Conservation (phyloP, 768 basidiomycete species). For the Amanita exitialis region DNA sequence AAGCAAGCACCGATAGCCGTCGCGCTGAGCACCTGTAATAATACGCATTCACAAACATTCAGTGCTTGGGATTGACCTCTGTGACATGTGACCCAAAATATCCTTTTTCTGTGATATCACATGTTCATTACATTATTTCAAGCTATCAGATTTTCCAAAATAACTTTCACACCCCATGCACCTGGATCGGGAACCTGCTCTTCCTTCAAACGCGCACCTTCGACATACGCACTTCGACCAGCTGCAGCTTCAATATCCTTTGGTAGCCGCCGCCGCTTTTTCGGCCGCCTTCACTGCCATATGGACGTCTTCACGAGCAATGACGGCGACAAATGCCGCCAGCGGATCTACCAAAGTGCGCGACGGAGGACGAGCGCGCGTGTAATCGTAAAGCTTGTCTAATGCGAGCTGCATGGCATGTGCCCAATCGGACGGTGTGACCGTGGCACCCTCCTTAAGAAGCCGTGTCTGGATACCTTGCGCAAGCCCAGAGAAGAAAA, state of each 20-base stretch:
- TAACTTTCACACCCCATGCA: slow-evolving; percentile 80
- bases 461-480: slow-evolving; percentile 47
- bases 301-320: slow-evolving; percentile 23
- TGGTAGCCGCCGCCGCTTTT: slow-evolving; percentile 66
- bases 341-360: slow-evolving; percentile 93
- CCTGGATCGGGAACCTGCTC: slow-evolving; percentile 76
- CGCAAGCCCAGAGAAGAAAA: slow-evolving; percentile 84
- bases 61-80: too few relatives aligned
- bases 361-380: slow-evolving; percentile 80
- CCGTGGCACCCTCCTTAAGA: slow-evolving; percentile 18
- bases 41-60: too few relatives aligned
- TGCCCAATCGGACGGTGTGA: slow-evolving; percentile 51
- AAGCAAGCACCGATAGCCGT: too few relatives aligned
- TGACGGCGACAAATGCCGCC: slow-evolving; percentile 57
- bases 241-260: slow-evolving; percentile 73
- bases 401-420: slow-evolving; percentile 48
- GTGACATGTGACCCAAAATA: too few relatives aligned
- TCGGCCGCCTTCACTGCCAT: slow-evolving; percentile 50
- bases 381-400: slow-evolving; percentile 66
- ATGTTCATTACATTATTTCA: slow-evolving; percentile 2
- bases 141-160: slow-evolving; percentile 44
- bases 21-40: too few relatives aligned
- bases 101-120: too few relatives aligned
- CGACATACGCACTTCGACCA: slow-evolving; percentile 84
- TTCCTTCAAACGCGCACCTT: slow-evolving; percentile 49